Evolutionary conservation across 2,329 filamentous ascomycete species (phyloP).

Genomic region (Penicillium sp.): DNA sequence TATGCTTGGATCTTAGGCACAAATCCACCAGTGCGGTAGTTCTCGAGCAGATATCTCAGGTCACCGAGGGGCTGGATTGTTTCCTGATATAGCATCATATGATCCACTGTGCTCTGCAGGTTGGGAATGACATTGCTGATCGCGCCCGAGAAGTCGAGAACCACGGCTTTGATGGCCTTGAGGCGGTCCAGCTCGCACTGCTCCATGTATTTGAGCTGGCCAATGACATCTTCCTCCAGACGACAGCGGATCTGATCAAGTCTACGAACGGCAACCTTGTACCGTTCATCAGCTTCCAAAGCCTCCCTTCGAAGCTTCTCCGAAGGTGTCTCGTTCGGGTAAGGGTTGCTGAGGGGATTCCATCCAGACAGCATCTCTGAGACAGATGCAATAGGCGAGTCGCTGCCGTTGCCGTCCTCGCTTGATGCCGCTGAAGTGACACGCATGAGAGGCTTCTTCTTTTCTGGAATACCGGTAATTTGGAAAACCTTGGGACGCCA

Average conservation of each 20-base stretch:
- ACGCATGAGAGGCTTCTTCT: conserved; percentile 70
- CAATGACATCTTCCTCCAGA: conserved; percentile 90
- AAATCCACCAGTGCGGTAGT: conserved; percentile 92
- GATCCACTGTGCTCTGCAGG: conserved; percentile 91
- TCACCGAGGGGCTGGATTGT: conserved; percentile 93
- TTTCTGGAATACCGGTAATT: conserved; percentile 81
- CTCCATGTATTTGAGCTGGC: conserved; percentile 93
- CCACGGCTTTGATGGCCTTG: conserved; percentile 97
- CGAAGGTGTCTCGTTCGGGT: conserved; percentile 89
- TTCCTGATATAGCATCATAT: conserved; percentile 99
- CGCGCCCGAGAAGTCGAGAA: conserved; percentile 94
- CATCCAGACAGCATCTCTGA: conserved; percentile 88
- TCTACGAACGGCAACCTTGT: conserved; percentile 81
- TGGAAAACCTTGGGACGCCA: conserved; percentile 94
- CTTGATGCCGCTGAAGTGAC: conserved; percentile 70
- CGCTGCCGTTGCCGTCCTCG: conserved; percentile 60
- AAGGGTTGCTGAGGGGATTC: conserved; percentile 85
- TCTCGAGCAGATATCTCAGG: conserved; percentile 90
- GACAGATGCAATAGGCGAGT: conserved; percentile 80
- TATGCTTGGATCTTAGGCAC: conserved; percentile 88
- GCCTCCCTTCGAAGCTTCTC: conserved; percentile 87
- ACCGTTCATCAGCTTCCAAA: conserved; percentile 85
- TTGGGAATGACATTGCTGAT: conserved; percentile 98
- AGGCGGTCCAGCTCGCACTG: conserved; percentile 93
- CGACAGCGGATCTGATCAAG: conserved; percentile 89